phyloP scores from a whole-genome alignment of 495 filamentous ascomycete genomes.

The Penicillium bovifimosum region DNA sequence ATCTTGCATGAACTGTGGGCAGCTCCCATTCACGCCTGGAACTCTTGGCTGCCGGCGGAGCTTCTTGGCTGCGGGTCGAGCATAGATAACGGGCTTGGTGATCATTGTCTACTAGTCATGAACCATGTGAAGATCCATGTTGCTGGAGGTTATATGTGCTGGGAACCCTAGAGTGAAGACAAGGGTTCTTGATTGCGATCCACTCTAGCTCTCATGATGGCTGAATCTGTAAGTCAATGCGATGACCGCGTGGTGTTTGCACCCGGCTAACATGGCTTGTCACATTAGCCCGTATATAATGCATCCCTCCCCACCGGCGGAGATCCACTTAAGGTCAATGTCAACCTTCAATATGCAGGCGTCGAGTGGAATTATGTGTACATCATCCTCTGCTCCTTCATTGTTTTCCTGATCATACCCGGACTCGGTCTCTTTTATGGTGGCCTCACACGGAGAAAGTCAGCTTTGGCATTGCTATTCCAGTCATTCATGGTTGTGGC shows the following conservation, averaged over 20 bases:
- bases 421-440: constrained; percentile 55
- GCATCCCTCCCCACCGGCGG: constrained; percentile 41
- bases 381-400: constrained; percentile 45
- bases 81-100: constrained; percentile 8
- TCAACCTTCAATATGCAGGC: constrained; percentile 47
- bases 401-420: constrained; percentile 57
- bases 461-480: constrained; percentile 50
- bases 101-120: not conserved
- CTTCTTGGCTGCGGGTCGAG: not conserved
- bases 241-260: not conserved
- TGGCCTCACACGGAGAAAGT: constrained; percentile 54
- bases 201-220: constrained; percentile 4
- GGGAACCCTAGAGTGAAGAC: not conserved
- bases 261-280: not conserved
- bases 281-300: constrained; percentile 34
- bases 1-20: not conserved
- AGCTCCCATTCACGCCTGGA: not conserved
- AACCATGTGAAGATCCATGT: not conserved
- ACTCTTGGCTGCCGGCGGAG: not conserved
- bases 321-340: constrained; percentile 40
- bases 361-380: constrained; percentile 49
- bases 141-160: not conserved
- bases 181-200: not conserved
- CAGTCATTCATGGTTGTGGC: constrained; percentile 50
- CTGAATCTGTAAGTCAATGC: constrained; percentile 8